Base-by-base conservation (phyloP, 106 monocot species). In the Xerophyta viscosa region DNA sequence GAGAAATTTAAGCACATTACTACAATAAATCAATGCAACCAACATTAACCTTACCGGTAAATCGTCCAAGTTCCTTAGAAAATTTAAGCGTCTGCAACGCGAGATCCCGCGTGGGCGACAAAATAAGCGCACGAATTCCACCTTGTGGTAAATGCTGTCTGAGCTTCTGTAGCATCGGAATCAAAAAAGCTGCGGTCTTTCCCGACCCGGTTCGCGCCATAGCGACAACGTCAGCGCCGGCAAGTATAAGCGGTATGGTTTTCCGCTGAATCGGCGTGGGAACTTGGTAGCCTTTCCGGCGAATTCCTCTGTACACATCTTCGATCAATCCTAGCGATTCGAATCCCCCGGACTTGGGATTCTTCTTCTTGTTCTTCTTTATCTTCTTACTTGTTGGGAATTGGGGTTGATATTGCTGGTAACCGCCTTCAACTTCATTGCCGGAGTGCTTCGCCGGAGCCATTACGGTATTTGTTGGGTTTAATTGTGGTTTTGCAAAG, bases 141-240 rank as follows among this genome's bases (percentile, higher is more conserved):
- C 53, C 70, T 31, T 77, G 70, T 0, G 88, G 79, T 17, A 71
- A 69, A 28, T 82, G 84, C 29, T 77, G 79, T 47, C 85, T 63
- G 11, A 89, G 85, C 56, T 69, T 75, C 73, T 96, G 85, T 3
- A 94, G 59, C 88, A 94, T 88, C 7, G 88, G 84, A 1, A 88
- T 29, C 27, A 94, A 64, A 52, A 94, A 94, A 2, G 94, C 94
- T 5, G 94, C 94, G 4, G 94, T 94, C 78, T 94, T 94, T 13
- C 94, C 94, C 2, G 94, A 94, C 0, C 88, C 94, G 2, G 94
- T 94, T 3, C 84, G 73, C 15, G 94, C 94, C 94, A 94, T 94
- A 55, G 94, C 94, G 28, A 88, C 94, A 21, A 86, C 82, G 51
- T 88, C 94, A 15, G 62, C 62, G 24, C 94, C 94, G 36, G 88